phyloP scores from a whole-genome alignment of 1,284 basidiomycete species.

The Ceratobasidium sp. region DNA sequence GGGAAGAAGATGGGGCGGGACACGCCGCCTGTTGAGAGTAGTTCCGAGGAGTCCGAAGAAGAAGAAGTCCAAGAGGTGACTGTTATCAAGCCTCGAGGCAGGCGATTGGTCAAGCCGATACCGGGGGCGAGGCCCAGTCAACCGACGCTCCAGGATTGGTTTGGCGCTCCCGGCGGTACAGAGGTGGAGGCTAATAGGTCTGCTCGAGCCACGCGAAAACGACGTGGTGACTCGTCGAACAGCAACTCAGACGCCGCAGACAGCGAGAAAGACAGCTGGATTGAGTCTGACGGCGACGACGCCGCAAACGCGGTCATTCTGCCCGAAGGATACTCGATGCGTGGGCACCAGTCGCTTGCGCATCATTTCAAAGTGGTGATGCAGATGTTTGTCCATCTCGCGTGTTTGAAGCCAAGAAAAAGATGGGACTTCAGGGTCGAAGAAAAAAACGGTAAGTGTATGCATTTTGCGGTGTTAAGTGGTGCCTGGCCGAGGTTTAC shows the following conservation, averaged over 20 bases:
- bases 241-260: constrained; percentile 56
- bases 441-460: constrained; percentile 66
- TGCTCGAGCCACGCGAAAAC: constrained; percentile 47
- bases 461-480: background rate
- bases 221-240: constrained; percentile 50
- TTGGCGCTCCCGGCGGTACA: constrained; percentile 56
- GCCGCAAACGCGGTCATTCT: constrained; percentile 62
- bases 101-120: constrained; percentile 26
- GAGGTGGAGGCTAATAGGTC: constrained; percentile 36
- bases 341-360: constrained; percentile 64
- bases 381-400: constrained; percentile 85
- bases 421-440: constrained; percentile 69
- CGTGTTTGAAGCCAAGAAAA: constrained; percentile 68
- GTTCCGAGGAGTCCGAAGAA: constrained; percentile 52
- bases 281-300: constrained; percentile 72
- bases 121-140: constrained; percentile 55
- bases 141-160: constrained; percentile 48
- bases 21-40: constrained; percentile 59
- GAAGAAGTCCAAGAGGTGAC: constrained; percentile 57
- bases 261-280: constrained; percentile 66
- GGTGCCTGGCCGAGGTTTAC: constrained; percentile 22
- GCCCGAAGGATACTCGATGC: constrained; percentile 82
- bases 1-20: constrained; percentile 63
- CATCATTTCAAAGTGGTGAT: constrained; percentile 75
- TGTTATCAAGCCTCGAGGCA: constrained; percentile 42